Evolutionary conservation across 2,329 filamentous ascomycete species (phyloP).

Genomic region (Aspergillus texensis): DNA sequence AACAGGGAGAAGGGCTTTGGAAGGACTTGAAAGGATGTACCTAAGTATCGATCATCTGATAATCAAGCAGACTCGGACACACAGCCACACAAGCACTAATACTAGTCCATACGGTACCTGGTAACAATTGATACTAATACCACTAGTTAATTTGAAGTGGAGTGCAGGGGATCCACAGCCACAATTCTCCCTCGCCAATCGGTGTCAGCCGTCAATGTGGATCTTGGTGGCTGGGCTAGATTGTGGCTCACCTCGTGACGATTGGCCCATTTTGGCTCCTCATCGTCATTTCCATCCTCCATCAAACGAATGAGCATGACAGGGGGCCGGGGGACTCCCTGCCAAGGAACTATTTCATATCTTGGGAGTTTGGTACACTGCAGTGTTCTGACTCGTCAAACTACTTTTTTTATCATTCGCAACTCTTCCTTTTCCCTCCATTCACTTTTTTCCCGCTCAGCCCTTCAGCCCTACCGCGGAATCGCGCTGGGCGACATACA

Average conservation of each 20-base stretch:
- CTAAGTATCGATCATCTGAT: neutral
- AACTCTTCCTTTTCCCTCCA: neutral
- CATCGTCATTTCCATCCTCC: neutral
- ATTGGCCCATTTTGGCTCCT: neutral
- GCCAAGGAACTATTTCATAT: neutral
- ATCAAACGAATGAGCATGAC: too few relatives aligned
- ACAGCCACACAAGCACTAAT: too few relatives aligned
- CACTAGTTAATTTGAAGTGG: too few relatives aligned
- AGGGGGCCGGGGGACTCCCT: neutral
- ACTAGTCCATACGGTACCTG: too few relatives aligned
- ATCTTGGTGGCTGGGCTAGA: too few relatives aligned
- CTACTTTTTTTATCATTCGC: neutral
- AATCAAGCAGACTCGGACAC: neutral
- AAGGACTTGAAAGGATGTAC: too few relatives aligned
- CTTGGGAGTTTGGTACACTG: neutral
- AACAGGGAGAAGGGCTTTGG: too few relatives aligned
- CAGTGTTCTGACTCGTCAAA: too few relatives aligned
- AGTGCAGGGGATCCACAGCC: neutral
- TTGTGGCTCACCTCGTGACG: neutral
- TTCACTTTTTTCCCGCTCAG: neutral
- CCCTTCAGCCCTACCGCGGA: conserved; percentile 1
- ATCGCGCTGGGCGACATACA: neutral
- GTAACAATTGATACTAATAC: too few relatives aligned
- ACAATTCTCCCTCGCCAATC: too few relatives aligned
- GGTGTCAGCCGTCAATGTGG: too few relatives aligned